Conservation (phyloP, 2,329 filamentous ascomycete species). For the Xylaria sp. region DNA sequence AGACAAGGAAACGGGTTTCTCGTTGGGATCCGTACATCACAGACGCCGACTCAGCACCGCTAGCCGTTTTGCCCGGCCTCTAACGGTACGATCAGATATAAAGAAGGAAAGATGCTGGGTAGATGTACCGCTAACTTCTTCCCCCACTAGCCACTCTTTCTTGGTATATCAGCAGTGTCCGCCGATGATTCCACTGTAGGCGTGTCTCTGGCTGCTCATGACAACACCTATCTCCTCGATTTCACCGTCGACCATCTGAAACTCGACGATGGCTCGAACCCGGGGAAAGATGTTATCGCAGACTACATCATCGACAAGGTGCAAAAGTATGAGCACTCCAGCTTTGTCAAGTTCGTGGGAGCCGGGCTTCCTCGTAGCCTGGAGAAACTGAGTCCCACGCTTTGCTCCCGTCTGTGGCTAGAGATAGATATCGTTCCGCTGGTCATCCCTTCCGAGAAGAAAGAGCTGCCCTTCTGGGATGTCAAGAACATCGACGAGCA, state of each 20-base stretch:
- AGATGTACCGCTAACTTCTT: neutral
- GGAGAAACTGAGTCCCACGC: slow-evolving; percentile 60
- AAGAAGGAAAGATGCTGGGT: neutral
- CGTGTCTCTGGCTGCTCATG: slow-evolving; percentile 71
- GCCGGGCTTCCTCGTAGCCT: slow-evolving; percentile 67
- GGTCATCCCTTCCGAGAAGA: slow-evolving; percentile 56
- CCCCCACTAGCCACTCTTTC: slow-evolving; percentile 58
- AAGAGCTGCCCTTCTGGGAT: slow-evolving; percentile 51
- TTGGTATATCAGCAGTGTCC: slow-evolving; percentile 63
- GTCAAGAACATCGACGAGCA: slow-evolving; percentile 73
- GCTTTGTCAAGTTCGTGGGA: slow-evolving; percentile 75
- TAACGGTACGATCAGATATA: slow-evolving; percentile 44
- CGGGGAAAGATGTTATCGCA: slow-evolving; percentile 52
- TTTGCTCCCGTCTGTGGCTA: slow-evolving; percentile 74
- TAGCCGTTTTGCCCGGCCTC: slow-evolving; percentile 44
- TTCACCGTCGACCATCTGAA: slow-evolving; percentile 66
- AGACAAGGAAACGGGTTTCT: slow-evolving; percentile 23
- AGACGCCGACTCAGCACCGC: slow-evolving; percentile 26
- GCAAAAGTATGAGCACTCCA: slow-evolving; percentile 62
- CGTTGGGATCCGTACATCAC: slow-evolving; percentile 21
- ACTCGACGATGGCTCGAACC: slow-evolving; percentile 43
- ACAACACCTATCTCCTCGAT: slow-evolving; percentile 74
- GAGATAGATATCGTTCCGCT: slow-evolving; percentile 77
- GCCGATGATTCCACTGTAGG: slow-evolving; percentile 55
- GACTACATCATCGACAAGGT: slow-evolving; percentile 63